Base-by-base conservation (phyloP, 305 asterid species). In the Fraxinus angustifolia region DNA sequence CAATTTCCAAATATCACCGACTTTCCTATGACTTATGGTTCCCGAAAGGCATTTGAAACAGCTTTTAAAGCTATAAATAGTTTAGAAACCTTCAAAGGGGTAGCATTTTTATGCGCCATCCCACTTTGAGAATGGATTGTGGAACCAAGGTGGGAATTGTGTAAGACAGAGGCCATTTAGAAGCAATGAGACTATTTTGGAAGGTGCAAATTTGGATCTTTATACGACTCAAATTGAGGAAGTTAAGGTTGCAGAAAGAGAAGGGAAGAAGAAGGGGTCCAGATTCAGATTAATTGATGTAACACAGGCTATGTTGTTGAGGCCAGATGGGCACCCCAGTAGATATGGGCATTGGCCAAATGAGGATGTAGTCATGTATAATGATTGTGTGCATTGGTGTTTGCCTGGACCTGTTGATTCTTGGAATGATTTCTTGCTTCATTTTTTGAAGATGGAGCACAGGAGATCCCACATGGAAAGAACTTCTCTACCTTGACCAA, bases 281-380 rank as follows among this genome's bases (percentile, higher is more conserved):
- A 80, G 58, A 10, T 84, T 87, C 62, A 78, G 91, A 83, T 70
- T 88, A 73, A 8, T 91, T 79, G 95, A 94, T 19, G 80, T 90
- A 8, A 91, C 94, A 6, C 89, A 84, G 80, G 90, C 93, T 58
- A 90, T 92, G 97, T 75, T 81, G 34, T 23, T 90, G 87, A 86
- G 98, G 81, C 92, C 98, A 40, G 97, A 94, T 76, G 97, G 98
- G 74, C 98, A 94, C 72, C 97, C 97, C 34, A 92, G 91, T 80
- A 85, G 82, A 45, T 91, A 83, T 17, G 93, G 95, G 56, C 95
- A 88, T 77, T 85, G 91, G 92, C 88, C 92, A 31, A 38, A 86
- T 72, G 91, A 86, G 67, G 90, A 85, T 30, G 93, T 83, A 33
- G 87, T 88, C 0, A 16, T 88, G 79, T 82, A 80, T 12, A 92